A percentile compares a stretch with the other conserved stretches of the same genome.
Conservation (phyloP, 306 rosid species). For the Fragaria vesca region DNA sequence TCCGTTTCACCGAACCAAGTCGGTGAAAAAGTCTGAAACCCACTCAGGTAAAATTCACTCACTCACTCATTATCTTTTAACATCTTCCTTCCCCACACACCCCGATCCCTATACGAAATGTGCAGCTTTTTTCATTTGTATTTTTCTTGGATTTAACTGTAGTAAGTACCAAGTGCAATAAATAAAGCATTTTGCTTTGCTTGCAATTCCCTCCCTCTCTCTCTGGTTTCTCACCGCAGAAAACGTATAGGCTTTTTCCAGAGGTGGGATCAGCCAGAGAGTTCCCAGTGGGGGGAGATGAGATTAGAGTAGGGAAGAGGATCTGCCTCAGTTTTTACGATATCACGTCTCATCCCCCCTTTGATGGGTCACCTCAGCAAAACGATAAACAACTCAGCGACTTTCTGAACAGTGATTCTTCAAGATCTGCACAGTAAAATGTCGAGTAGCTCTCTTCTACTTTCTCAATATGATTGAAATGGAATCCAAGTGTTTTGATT, state of each 20-base stretch:
- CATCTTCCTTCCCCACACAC: neutral
- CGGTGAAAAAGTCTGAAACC: constrained; percentile 2
- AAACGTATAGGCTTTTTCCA: neutral
- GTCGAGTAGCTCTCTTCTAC: neutral
- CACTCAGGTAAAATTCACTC: neutral
- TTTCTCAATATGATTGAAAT: neutral
- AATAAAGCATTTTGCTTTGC: neutral
- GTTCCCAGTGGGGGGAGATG: neutral
- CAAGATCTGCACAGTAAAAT: neutral
- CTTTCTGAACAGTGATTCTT: neutral
- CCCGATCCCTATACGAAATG: neutral
- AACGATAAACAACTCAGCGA: neutral
- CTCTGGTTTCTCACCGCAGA: neutral
- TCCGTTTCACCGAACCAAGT: constrained; percentile 8
- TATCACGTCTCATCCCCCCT: neutral
- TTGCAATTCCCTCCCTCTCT: neutral
- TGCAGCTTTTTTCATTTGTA: neutral
- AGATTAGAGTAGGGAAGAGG: neutral
- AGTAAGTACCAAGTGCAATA: neutral
- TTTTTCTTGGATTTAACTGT: neutral
- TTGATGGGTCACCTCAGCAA: constrained; percentile 14
- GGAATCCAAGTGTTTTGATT: neutral
- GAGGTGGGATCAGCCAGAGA: neutral
- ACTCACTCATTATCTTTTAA: neutral
- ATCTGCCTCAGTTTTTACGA: constrained; percentile 30